A percentile compares a stretch with the other conserved stretches of the same genome.
Evolutionary conservation across 2,329 filamentous ascomycete species (phyloP).

Genomic region (Talaromyces sp.): DNA sequence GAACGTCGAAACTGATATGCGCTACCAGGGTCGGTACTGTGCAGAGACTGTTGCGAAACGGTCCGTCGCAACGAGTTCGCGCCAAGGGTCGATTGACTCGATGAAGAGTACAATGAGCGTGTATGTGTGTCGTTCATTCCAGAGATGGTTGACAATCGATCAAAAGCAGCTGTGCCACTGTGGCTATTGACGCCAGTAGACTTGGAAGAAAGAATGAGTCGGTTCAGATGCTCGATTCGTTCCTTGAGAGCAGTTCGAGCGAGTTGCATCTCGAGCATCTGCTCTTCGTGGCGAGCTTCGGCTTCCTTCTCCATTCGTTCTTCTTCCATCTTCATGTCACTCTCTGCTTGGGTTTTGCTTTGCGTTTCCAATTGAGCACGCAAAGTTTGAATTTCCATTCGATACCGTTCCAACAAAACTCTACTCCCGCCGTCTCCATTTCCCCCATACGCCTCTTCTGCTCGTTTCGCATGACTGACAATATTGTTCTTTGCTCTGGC

Average conservation of each 20-base stretch:
- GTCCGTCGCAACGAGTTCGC: slow-evolving; percentile 60
- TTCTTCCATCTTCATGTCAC: slow-evolving; percentile 62
- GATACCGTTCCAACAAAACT: slow-evolving; percentile 86
- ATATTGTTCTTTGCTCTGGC: slow-evolving; percentile 97
- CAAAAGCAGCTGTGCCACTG: slow-evolving; percentile 66
- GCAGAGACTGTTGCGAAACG: slow-evolving; percentile 62
- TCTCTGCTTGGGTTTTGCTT: slow-evolving; percentile 62
- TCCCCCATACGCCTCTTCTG: slow-evolving; percentile 80
- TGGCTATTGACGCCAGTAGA: slow-evolving; percentile 87
- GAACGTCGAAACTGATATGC: slow-evolving; percentile 22
- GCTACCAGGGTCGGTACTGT: slow-evolving; percentile 39
- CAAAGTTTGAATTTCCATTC: slow-evolving; percentile 85
- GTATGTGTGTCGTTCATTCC: slow-evolving; percentile 36
- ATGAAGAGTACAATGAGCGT: slow-evolving; percentile 65
- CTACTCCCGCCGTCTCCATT: slow-evolving; percentile 78
- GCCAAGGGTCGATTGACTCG: slow-evolving; percentile 59
- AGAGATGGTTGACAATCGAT: slow-evolving; percentile 62
- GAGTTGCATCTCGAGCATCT: slow-evolving; percentile 97
- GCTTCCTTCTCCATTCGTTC: slow-evolving; percentile 78
- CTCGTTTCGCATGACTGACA: slow-evolving; percentile 91
- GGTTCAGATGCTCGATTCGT: slow-evolving; percentile 93
- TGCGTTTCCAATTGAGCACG: slow-evolving; percentile 78
- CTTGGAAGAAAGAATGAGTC: slow-evolving; percentile 91
- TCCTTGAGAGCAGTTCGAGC: slow-evolving; percentile 94
- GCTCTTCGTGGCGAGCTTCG: slow-evolving; percentile 85